These are phyloP conservation scores for Pharus latifolius DNA, from an alignment of 176 grass and related monocot genomes.

Conservation along the genomic window DNA sequence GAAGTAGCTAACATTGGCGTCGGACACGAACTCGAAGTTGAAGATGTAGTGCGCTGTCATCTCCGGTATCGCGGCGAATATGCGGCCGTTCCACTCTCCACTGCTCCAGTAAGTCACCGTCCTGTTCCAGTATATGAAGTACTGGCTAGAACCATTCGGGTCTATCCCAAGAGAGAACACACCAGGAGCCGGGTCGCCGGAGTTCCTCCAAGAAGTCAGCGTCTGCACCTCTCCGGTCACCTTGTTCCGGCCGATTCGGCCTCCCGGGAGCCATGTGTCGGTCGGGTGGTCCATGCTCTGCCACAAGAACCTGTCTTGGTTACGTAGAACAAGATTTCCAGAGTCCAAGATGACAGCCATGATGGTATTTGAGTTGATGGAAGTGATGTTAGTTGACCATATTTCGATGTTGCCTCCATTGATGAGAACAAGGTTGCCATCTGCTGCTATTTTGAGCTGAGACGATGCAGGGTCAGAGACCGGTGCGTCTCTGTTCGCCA, in stretches of 20 bases:
- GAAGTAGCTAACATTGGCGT: slow-evolving; percentile 35
- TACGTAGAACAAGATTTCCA: slow-evolving; percentile 36
- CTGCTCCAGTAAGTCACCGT: slow-evolving; percentile 24
- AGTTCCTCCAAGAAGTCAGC: slow-evolving; percentile 31
- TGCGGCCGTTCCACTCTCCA: slow-evolving; percentile 15
- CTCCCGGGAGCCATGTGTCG: slow-evolving; percentile 37
- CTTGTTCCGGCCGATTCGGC: slow-evolving; percentile 24
- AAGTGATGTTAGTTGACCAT: slow-evolving; percentile 31
- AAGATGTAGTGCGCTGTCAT: slow-evolving; percentile 30
- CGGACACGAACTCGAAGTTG: slow-evolving; percentile 20
- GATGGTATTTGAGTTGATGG: not conserved
- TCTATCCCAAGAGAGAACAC: slow-evolving; percentile 27
- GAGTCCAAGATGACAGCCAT: slow-evolving; percentile 26
- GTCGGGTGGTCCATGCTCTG: slow-evolving; percentile 50
- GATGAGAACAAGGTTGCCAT: slow-evolving; percentile 34
- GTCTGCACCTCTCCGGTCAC: slow-evolving; percentile 10
- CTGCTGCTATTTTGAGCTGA: slow-evolving; percentile 9
- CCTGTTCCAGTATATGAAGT: slow-evolving; percentile 20
- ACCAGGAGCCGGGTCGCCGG: slow-evolving; percentile 26
- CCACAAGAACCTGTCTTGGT: slow-evolving; percentile 12
- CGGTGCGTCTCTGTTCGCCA: slow-evolving; percentile 40
- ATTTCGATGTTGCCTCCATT: slow-evolving; percentile 4
- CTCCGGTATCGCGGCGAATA: slow-evolving; percentile 29
- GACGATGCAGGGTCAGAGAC: slow-evolving; percentile 16
- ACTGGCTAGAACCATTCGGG: slow-evolving; percentile 22